phyloP scores from a whole-genome alignment of 805 yeast genomes.

The Cyberlindnera galapagoensis region DNA sequence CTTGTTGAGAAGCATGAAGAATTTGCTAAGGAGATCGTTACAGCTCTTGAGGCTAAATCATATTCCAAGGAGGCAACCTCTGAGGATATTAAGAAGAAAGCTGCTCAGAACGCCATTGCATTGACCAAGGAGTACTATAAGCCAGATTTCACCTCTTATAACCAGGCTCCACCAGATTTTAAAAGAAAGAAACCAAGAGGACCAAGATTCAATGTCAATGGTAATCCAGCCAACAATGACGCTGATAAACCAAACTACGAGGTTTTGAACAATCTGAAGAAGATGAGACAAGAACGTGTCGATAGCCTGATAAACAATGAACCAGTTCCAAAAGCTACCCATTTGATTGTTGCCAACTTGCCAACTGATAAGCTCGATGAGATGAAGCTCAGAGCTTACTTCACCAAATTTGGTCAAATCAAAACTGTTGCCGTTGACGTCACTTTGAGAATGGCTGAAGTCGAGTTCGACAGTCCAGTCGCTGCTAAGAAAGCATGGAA shows the following conservation, averaged over 20 bases:
- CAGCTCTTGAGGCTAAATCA: conserved; percentile 13
- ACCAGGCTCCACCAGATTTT: conserved; percentile 7
- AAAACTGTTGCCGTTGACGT: conserved; percentile 24
- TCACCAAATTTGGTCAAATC: conserved; percentile 36
- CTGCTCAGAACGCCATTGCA: conserved; percentile 6
- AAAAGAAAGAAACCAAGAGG: conserved; percentile 1
- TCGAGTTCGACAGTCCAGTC: conserved; percentile 32
- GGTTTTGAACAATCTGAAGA: too few species aligned
- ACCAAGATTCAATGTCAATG: neutral
- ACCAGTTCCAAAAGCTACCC: conserved; percentile 11
- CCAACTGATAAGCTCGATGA: conserved; percentile 37
- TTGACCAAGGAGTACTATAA: conserved; percentile 9
- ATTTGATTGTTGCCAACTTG: conserved; percentile 34
- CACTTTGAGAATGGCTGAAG: conserved; percentile 27
- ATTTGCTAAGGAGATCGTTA: conserved; percentile 25
- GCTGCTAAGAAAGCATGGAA: conserved; percentile 37
- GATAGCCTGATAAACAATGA: conserved; percentile 3
- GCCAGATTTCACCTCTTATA: conserved; percentile 11
- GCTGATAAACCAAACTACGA: conserved; percentile 4
- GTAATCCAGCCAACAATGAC: neutral
- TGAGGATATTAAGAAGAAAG: conserved; percentile 7
- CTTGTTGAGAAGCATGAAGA: conserved; percentile 22
- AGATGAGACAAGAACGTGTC: conserved; percentile 6
- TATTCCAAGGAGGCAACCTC: conserved; percentile 4
- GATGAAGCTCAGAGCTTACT: conserved; percentile 27